Evolutionary conservation across 257 asterid genomes (phyloP).

Genomic region (Solanum paucissectum): DNA sequence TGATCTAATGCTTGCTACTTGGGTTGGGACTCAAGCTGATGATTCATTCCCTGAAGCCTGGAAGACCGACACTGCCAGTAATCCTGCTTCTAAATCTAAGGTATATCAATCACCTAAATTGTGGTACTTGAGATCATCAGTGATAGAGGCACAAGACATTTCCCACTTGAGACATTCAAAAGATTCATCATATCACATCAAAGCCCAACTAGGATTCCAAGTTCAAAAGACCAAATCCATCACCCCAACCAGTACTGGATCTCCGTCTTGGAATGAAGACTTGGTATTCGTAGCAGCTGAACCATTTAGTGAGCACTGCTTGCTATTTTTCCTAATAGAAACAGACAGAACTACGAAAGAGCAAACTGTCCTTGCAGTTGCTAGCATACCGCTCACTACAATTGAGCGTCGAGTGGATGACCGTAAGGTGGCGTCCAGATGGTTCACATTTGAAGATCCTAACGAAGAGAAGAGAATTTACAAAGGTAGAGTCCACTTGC

Average conservation of each 20-base stretch:
- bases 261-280: conserved; percentile 80
- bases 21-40: conserved; percentile 91
- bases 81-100: conserved; percentile 49
- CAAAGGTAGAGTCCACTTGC: conserved; percentile 64
- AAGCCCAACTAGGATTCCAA: conserved; percentile 63
- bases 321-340: conserved; percentile 36
- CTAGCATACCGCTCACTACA: conserved; percentile 44
- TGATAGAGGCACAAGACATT: conserved; percentile 72
- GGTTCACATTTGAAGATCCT: conserved; percentile 73
- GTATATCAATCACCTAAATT: conserved; percentile 81
- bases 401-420: conserved; percentile 80
- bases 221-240: conserved; percentile 49
- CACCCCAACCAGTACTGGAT: conserved; percentile 24
- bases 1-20: conserved; percentile 87
- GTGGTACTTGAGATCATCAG: conserved; percentile 69
- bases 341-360: conserved; percentile 34
- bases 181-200: conserved; percentile 41
- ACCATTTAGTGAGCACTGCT: conserved; percentile 53
- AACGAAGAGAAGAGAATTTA: conserved; percentile 39
- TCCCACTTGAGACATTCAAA: conserved; percentile 19
- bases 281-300: conserved; percentile 67
- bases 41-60: conserved; percentile 86
- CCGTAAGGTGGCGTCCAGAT: conserved; percentile 60
- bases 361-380: conserved; percentile 36
- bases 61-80: conserved; percentile 64